These are phyloP conservation scores for Aspergillus carlsbadensis DNA, from an alignment of 495 filamentous ascomycete genomes.

Conservation along the genomic window DNA sequence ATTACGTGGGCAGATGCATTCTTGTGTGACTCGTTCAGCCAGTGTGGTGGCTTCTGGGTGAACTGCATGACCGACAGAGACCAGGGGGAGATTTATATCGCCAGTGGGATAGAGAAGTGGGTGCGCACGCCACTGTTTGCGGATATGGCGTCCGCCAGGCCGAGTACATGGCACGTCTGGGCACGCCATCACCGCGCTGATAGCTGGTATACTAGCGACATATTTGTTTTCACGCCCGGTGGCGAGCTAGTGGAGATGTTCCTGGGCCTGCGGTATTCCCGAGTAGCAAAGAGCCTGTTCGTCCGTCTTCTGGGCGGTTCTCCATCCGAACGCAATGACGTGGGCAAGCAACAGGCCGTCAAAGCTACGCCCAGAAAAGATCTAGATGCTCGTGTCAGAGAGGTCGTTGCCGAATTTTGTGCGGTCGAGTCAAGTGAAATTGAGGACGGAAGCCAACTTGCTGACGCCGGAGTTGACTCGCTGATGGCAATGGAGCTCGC, in stretches of 20 bases:
- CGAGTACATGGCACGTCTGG: conserved; percentile 45
- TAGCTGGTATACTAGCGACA: conserved; percentile 45
- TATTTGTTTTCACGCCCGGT: conserved; percentile 50
- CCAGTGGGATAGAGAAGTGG: conserved; percentile 46
- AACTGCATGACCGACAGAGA: conserved; percentile 50
- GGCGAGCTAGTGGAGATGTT: conserved; percentile 47
- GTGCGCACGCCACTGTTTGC: conserved; percentile 43
- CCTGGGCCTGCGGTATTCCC: conserved; percentile 48
- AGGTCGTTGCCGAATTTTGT: conserved; percentile 29
- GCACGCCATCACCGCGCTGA: conserved; percentile 35
- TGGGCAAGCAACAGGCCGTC: neutral
- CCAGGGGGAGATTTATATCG: conserved; percentile 46
- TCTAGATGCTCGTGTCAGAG: conserved; percentile 15
- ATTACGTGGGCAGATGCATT: conserved; percentile 39
- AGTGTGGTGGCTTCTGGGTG: conserved; percentile 52
- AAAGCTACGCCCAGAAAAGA: neutral
- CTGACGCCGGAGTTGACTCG: conserved; percentile 55
- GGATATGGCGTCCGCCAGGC: conserved; percentile 11
- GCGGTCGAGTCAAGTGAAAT: conserved; percentile 46
- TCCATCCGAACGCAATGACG: neutral
- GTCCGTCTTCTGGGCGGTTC: conserved; percentile 13
- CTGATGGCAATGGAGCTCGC: conserved; percentile 56
- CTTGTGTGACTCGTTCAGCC: conserved; percentile 45
- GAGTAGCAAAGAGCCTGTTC: conserved; percentile 44
- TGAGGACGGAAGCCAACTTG: conserved; percentile 32